These are phyloP conservation scores for Saccharomycopsis babjevae DNA, from an alignment of 805 yeast genomes.

Conservation along the genomic window DNA sequence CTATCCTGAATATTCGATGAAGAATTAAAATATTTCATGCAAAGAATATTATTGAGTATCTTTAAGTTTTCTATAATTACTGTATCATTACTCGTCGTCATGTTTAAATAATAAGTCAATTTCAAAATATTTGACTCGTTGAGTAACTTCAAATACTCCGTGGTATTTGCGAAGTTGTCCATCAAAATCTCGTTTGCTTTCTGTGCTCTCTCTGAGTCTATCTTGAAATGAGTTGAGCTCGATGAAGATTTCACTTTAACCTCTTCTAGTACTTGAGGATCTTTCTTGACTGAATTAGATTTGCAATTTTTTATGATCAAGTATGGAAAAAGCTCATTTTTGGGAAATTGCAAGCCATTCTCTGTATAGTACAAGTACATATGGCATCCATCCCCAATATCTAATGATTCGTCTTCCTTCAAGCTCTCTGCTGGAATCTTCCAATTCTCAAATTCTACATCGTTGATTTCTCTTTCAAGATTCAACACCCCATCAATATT, in stretches of 20 bases:
- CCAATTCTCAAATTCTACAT: constrained; percentile 6
- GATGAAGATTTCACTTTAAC: background rate
- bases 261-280: background rate
- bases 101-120: constrained; percentile 10
- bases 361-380: constrained; percentile 10
- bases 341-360: constrained; percentile 5
- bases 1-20: background rate
- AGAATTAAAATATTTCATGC: constrained; percentile 6
- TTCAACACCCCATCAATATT: constrained; percentile 2
- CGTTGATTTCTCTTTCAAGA: constrained; percentile 4
- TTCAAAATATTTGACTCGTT: constrained; percentile 11
- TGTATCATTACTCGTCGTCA: constrained; percentile 2
- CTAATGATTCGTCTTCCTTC: constrained; percentile 7
- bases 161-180: constrained; percentile 14
- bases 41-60: constrained; percentile 5
- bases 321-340: constrained; percentile 9
- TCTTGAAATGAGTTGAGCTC: background rate
- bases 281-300: background rate
- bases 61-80: constrained; percentile 6
- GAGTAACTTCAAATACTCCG: constrained; percentile 5
- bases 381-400: constrained; percentile 18
- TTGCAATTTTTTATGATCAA: constrained; percentile 6
- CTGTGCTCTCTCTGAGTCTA: constrained; percentile 9
- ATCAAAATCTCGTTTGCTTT: constrained; percentile 15
- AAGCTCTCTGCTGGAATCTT: background rate